Percentiles rank a stretch among this genome's conserved stretches.
phyloP scores from a whole-genome alignment of 495 filamentous ascomycete species.

The Pseudoneurospora amorphoporcata region DNA sequence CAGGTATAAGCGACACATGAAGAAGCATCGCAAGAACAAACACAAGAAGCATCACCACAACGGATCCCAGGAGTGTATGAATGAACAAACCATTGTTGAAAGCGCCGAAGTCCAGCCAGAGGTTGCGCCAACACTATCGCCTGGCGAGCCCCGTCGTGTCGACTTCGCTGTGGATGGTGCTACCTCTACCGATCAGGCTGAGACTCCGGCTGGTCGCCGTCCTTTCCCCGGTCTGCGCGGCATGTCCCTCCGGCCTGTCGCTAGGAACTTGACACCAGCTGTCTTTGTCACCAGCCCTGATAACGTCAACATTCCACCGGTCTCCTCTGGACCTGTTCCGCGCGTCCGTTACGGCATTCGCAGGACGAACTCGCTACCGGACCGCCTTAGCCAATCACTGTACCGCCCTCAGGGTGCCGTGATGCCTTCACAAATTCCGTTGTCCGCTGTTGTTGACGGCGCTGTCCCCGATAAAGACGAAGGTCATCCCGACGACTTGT shows the following conservation, averaged over 20 bases:
- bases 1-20: slow-evolving; percentile 17
- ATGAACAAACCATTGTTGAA: slow-evolving; percentile 25
- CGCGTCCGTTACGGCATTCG: slow-evolving; percentile 53
- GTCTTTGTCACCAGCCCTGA: slow-evolving; percentile 31
- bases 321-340: slow-evolving; percentile 35
- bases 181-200: slow-evolving; percentile 13
- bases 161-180: slow-evolving; percentile 32
- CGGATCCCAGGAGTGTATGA: slow-evolving; percentile 14
- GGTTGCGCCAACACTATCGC: not conserved
- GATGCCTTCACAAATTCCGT: slow-evolving; percentile 32
- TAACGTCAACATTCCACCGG: slow-evolving; percentile 4
- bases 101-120: slow-evolving; percentile 10
- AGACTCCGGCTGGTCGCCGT: slow-evolving; percentile 19
- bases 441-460: slow-evolving; percentile 18
- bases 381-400: slow-evolving; percentile 47
- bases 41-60: slow-evolving; percentile 12
- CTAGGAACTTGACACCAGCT: slow-evolving; percentile 34
- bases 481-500: slow-evolving; percentile 46
- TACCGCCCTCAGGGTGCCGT: slow-evolving; percentile 28
- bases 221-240: slow-evolving; percentile 31
- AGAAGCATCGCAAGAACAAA: slow-evolving; percentile 27
- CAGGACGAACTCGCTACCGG: slow-evolving; percentile 71
- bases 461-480: slow-evolving; percentile 31
- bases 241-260: slow-evolving; percentile 31
- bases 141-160: slow-evolving; percentile 32